These are phyloP conservation scores for Rutidosis leptorrhynchoides DNA, from an alignment of 129 eudicot genomes.

Conservation along the genomic window DNA sequence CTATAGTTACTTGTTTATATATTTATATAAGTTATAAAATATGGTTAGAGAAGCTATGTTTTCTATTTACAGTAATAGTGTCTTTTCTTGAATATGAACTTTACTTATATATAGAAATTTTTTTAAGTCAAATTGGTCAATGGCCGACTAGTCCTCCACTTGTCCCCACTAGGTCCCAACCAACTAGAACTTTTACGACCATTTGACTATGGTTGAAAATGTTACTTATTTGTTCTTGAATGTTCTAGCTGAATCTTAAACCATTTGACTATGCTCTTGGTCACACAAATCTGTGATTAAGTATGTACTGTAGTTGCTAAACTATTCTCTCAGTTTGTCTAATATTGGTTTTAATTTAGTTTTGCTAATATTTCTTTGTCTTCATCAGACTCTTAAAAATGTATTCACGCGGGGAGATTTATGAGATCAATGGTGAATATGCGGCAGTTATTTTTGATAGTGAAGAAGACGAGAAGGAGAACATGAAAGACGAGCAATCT, in stretches of 20 bases:
- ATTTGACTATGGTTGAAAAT: not conserved
- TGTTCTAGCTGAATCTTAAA: not conserved
- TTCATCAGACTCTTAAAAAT: conserved; percentile 64
- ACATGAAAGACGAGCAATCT: conserved; percentile 38
- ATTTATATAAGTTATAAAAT: too few species aligned
- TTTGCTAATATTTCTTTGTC: conserved; percentile 15
- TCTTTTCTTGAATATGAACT: conserved; percentile 4
- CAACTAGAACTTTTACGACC: too few species aligned
- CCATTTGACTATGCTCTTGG: not conserved
- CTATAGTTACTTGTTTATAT: too few species aligned
- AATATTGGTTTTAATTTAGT: conserved; percentile 8
- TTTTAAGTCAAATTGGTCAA: too few species aligned
- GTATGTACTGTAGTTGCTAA: not conserved
- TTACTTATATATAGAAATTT: too few species aligned
- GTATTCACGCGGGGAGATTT: conserved; percentile 91
- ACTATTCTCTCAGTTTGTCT: conserved; percentile 5
- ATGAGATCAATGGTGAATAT: conserved; percentile 73
- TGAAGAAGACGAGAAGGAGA: conserved; percentile 35
- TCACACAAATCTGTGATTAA: too few species aligned
- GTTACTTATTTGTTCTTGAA: not conserved
- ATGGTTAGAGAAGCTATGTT: too few species aligned
- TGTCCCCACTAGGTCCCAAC: too few species aligned
- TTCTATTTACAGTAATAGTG: not conserved
- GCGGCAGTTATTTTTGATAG: conserved; percentile 75
- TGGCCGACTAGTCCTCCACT: too few species aligned